phyloP scores from a whole-genome alignment of 345 rosid genomes.

The Linum tenue region DNA sequence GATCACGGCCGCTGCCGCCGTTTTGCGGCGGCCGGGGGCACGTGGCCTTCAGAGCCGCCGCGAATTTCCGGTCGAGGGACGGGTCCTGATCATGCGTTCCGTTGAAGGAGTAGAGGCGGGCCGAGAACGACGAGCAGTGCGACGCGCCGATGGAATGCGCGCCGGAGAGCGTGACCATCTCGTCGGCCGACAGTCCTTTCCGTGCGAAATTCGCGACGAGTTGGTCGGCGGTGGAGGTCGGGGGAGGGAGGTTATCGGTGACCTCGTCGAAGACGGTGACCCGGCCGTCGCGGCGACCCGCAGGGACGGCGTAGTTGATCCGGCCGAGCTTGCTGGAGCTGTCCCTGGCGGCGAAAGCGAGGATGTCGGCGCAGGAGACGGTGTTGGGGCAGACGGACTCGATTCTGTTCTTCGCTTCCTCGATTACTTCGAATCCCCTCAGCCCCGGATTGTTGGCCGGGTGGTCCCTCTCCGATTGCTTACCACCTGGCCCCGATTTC shows the following conservation, averaged over 20 bases:
- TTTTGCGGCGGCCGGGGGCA: conserved; percentile 19
- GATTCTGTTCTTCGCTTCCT: conserved; percentile 28
- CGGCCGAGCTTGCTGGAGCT: conserved; percentile 21
- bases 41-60: conserved; percentile 26
- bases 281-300: conserved; percentile 39
- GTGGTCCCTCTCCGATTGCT: conserved; percentile 26
- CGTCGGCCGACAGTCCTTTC: conserved; percentile 32
- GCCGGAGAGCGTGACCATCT: conserved; percentile 46
- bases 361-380: conserved; percentile 43
- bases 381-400: conserved; percentile 31
- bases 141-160: conserved; percentile 40
- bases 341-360: conserved; percentile 41
- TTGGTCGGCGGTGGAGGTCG: conserved; percentile 17
- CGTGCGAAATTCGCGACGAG: conserved; percentile 18
- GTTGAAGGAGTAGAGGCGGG: conserved; percentile 30
- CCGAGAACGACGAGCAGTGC: conserved; percentile 31
- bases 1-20: neutral
- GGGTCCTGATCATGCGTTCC: conserved; percentile 33
- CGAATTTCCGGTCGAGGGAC: conserved; percentile 21
- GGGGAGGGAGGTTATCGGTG: conserved; percentile 22
- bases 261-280: conserved; percentile 23
- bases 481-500: conserved; percentile 11
- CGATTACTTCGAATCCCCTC: conserved; percentile 39
- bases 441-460: conserved; percentile 26
- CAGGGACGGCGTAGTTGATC: conserved; percentile 23